Base-by-base conservation (phyloP, 2,329 filamentous ascomycete genomes). In the Aspergillus pseudoglaucus region DNA sequence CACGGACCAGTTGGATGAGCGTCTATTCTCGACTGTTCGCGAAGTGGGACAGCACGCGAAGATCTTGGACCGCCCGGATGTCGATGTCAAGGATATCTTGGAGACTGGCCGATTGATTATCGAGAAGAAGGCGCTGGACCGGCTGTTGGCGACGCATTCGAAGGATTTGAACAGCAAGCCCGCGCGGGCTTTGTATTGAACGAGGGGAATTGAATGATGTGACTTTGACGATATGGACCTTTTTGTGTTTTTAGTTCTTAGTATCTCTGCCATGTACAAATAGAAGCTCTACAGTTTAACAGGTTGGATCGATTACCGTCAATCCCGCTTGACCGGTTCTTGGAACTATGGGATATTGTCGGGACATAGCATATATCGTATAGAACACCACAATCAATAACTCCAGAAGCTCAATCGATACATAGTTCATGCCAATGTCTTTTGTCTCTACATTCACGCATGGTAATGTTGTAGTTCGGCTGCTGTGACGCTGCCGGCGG, bases 81-180 rank as follows among this genome's bases (percentile, higher is more conserved):
- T 98, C 32, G 93, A 97, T 70, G 89, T 98, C 53, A 98, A 97
- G 79, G 88, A 97, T 67, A 70, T 98, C 54, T 72, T 98, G 56
- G 88, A 93, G 74, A 83, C 85, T 46, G 87, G 87, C 46, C 83
- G 90, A 61, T 75, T 98, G 51, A 83, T 98, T 51, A 82, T 98
- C 60, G 93, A 98, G 79, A 82, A 86, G 66, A 72, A 75, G 38
- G 91, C 91, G 32, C 75, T 98, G 62, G 79, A 84, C 67, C 78
- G 81, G 65, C 82, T 97, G 64, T 78, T 96, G 60, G 71, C 76
- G 63, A 71, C 77, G 56, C 90, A 95, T 64, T 71, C 70, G 41
- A 66, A 59, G 47, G 72, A 75, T 56, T 51, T 75, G 55, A 58
- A 56, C 27, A 60, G 46, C 39, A 49, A 56, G 53, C 61, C 61